A percentile compares a stretch with the other conserved stretches of the same genome.
phyloP scores from a whole-genome alignment of 148 eudicot genomes.

The Polygonum maritimum region DNA sequence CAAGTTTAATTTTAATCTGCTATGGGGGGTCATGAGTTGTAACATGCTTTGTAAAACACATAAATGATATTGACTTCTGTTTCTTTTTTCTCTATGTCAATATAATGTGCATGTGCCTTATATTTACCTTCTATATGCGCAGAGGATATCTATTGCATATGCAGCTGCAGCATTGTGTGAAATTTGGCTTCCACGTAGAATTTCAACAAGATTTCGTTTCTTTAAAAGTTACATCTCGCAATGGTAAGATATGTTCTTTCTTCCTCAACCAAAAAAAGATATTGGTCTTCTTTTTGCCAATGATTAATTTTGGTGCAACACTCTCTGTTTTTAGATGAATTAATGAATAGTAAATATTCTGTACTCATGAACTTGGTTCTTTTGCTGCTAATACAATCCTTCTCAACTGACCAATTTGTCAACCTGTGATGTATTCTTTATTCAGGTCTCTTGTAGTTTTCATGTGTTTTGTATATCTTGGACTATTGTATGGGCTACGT shows the following conservation, averaged over 20 bases:
- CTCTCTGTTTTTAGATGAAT: background rate
- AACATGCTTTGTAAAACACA: background rate
- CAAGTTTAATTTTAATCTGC: background rate
- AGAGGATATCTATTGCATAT: slow-evolving; percentile 84
- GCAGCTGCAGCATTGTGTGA: slow-evolving; percentile 68
- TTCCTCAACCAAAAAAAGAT: too few relatives aligned
- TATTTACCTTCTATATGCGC: slow-evolving; percentile 9
- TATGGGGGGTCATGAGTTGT: background rate
- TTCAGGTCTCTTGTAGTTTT: slow-evolving; percentile 40
- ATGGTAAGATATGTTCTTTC: background rate
- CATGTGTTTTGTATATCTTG: slow-evolving; percentile 40
- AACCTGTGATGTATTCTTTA: background rate
- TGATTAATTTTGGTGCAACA: background rate
- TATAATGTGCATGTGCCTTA: background rate
- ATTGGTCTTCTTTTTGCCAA: background rate
- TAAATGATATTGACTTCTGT: background rate
- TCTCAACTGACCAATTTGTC: background rate
- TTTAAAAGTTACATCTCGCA: slow-evolving; percentile 28
- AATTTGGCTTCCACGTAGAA: slow-evolving; percentile 76
- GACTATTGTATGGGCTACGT: slow-evolving; percentile 53
- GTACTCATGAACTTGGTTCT: background rate
- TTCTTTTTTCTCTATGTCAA: background rate
- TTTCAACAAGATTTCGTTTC: slow-evolving; percentile 28
- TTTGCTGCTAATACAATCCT: background rate
- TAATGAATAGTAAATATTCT: background rate